Evolutionary conservation across 495 filamentous ascomycete species (phyloP).

Genomic region (Xylaria longipes): DNA sequence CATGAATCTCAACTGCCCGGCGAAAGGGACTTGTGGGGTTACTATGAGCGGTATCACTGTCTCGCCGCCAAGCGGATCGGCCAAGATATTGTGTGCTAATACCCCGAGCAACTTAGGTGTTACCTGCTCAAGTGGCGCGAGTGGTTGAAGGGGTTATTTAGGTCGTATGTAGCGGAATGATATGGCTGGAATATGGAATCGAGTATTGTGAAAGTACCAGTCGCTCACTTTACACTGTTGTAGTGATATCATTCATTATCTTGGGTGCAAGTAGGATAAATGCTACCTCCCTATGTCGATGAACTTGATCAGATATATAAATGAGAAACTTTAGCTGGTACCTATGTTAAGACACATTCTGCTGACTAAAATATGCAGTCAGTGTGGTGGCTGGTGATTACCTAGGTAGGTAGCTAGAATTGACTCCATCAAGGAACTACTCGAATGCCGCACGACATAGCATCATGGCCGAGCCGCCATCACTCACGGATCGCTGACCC

Average conservation of each 20-base stretch:
- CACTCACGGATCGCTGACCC: constrained; percentile 36
- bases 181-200: background rate
- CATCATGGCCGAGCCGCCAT: background rate
- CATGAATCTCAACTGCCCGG: constrained; percentile 50
- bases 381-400: background rate
- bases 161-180: background rate
- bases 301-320: background rate
- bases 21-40: constrained; percentile 49
- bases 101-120: constrained; percentile 45
- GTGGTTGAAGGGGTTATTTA: constrained; percentile 34
- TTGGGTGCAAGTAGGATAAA: background rate
- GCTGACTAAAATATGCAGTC: background rate
- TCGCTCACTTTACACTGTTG: background rate
- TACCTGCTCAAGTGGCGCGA: constrained; percentile 48
- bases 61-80: constrained; percentile 42
- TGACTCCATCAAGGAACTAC: background rate
- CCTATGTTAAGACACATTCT: background rate
- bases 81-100: constrained; percentile 50
- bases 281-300: background rate
- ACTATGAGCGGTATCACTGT: constrained; percentile 44
- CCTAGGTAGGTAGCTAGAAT: background rate
- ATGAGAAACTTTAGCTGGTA: background rate
- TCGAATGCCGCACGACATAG: background rate
- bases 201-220: background rate
- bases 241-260: background rate